Base-by-base conservation (phyloP, 1,284 basidiomycete species). In the Leccinum griseonigrum region DNA sequence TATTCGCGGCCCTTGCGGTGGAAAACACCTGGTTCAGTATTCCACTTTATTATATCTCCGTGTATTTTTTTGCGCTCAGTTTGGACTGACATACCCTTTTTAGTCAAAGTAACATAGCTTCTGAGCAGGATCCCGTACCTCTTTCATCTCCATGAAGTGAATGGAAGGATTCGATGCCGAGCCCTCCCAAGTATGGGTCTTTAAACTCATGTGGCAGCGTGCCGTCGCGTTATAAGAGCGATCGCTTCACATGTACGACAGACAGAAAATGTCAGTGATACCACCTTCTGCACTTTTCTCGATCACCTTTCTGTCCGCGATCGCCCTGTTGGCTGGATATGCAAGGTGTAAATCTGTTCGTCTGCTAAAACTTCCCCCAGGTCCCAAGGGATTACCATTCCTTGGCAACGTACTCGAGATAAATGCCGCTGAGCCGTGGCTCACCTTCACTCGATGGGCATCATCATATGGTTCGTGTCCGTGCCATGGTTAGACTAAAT, bases 371-470 rank as follows among this genome's bases (percentile, higher is more conserved):
- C 14, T 61, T 5, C 73, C 75, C 51, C 75, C 73, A 6, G 73
- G 73, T 1, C 73, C 73, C 3, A 66, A 60, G 54, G 68, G 74
- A 3, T 56, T 75, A 13, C 75, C 75, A 0, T 62, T 76, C 36
- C 48, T 75, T 1, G 73, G 73, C 6, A 68, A 62, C 40, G 53
- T 69, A 1, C 22, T 75, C n/a, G 68, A 74, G 32, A 53, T 75
- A 40, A 61, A 75, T 22, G 8, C 56, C 2, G 63, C 63, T 11
- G 51, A 60, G 9, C 71, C 73, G 14, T 75, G 75, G 75, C 53
- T 75, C 13, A 70, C 63, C 9, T 75, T 76, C 62, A 66, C 71
- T 31, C 63, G 54, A 43, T 77, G 74, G 72, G 72, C 61, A 28
- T 61, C 63, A 7, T 63, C 60, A 34, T 65, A 75, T 3, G 73